phyloP scores from a whole-genome alignment of 345 rosid genomes.

The Clausena lansium region DNA sequence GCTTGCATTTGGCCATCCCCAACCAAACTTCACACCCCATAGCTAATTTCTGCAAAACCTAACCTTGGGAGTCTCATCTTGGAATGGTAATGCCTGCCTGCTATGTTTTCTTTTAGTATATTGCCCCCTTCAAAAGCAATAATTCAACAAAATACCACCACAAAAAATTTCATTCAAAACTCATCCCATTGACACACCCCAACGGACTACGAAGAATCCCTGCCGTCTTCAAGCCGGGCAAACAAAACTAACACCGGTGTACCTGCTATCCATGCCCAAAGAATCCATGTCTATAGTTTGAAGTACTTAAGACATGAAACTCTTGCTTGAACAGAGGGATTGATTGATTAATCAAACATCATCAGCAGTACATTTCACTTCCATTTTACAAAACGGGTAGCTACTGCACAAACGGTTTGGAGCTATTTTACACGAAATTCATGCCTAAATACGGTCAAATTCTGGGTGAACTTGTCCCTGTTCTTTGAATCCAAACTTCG shows the following conservation, averaged over 20 bases:
- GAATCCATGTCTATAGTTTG: neutral
- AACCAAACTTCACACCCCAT: conserved; percentile 15
- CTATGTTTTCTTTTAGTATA: neutral
- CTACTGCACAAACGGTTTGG: neutral
- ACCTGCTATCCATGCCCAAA: conserved; percentile 5
- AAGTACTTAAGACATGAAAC: neutral
- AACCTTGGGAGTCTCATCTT: neutral
- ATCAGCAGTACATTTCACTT: conserved; percentile 14
- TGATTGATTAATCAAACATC: conserved; percentile 20
- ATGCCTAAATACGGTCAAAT: conserved; percentile 75
- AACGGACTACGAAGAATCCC: conserved; percentile 6
- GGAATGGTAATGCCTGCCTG: neutral
- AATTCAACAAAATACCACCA: conserved; percentile 17
- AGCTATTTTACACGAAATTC: conserved; percentile 82
- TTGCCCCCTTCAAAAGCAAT: conserved; percentile 9
- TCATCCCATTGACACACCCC: conserved; percentile 3
- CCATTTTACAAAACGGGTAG: neutral
- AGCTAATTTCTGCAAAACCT: conserved; percentile 17
- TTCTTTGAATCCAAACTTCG: conserved; percentile 89
- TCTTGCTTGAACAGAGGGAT: neutral
- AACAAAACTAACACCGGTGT: conserved; percentile 15
- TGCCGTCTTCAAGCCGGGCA: conserved; percentile 5
- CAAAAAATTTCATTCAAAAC: conserved; percentile 10
- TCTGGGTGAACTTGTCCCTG: conserved; percentile 96
- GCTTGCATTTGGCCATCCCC: neutral